Evolutionary conservation across 1,284 basidiomycete genomes (phyloP), one percentile per base, ranked within the genome.

Genomic region (Tremellales sp.): DNA sequence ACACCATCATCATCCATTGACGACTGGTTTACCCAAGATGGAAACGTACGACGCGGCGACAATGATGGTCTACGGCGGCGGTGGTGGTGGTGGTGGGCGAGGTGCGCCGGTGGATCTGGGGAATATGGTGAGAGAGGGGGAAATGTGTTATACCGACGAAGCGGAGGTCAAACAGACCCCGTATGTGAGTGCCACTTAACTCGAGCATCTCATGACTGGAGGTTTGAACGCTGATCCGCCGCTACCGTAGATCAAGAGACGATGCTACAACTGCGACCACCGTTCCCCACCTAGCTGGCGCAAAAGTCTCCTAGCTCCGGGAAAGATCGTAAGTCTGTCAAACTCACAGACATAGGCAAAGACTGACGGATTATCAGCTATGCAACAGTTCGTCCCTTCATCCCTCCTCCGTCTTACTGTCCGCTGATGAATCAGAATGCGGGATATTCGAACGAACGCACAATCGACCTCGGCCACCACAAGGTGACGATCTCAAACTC

Each of bases 361-460:
- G 10, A n/a, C 3, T 5, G 24, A 36, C 24, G 39, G 26, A 45
- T 24, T 10, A 24, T 6, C 17, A 52, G 54, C 54, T 56, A 6
- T 56, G 54, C 39, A 56, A 56, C 39, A 52, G 39, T 40, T 13
- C 8, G 39, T 22, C 19, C 19, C 29, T 33, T n/a, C n/a, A 33
- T 33, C 19, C 21, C 6, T 22, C 23, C 4, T 40, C 21, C 19
- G 13, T 40, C 39, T 23, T 7, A 40, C 12, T 22, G 21, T 22
- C 4, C 15, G 33, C 33, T 36, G 13, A 21, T 23, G 10, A 40
- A 22, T 4, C 39, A 40, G 39, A 52, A 35, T 56, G 54, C 26
- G 54, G 54, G 15, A 52, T 56, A 23, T 56, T 46, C 27, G 53
- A 55, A 21, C 43, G 53, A 27, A 50, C 50, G 0, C 50, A 56